phyloP scores from a whole-genome alignment of 257 asterid species.

The Ilex aquifolium region DNA sequence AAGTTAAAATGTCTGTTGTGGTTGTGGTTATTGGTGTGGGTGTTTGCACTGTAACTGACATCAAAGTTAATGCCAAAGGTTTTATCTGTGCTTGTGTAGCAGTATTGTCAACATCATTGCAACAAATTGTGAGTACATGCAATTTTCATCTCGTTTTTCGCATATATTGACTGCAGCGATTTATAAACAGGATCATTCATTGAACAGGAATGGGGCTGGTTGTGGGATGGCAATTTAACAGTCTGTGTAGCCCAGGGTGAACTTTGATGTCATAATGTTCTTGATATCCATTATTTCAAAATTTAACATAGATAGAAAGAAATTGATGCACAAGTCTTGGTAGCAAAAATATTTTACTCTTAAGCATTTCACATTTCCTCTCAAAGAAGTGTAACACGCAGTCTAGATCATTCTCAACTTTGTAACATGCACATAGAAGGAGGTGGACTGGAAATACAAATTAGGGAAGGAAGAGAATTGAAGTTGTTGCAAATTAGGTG shows the following conservation, averaged over 20 bases:
- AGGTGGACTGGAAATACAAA: too few species aligned
- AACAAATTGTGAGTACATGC: conserved; percentile 78
- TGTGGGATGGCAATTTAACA: too few species aligned
- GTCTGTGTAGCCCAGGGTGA: conserved; percentile 4
- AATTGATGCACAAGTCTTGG: neutral
- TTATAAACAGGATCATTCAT: neutral
- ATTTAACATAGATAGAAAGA: too few species aligned
- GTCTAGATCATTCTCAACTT: too few species aligned
- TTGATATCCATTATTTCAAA: too few species aligned
- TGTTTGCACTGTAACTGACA: conserved; percentile 97
- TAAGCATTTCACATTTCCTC: too few species aligned
- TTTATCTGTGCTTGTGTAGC: conserved; percentile 90
- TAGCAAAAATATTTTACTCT: conserved; percentile 3
- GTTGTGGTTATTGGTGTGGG: conserved; percentile 96
- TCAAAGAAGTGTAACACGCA: too few species aligned
- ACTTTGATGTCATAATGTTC: neutral
- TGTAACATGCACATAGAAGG: too few species aligned
- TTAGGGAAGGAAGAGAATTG: too few species aligned
- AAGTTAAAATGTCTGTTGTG: conserved; percentile 79
- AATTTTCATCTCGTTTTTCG: conserved; percentile 2
- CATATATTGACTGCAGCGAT: conserved; percentile 5
- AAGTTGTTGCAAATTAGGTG: too few species aligned
- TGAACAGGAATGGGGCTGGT: conserved; percentile 4
- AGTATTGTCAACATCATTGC: conserved; percentile 79
- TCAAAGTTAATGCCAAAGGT: conserved; percentile 82